Conservation (phyloP, 2,329 filamentous ascomycete species). For the Fusarium anguioides region DNA sequence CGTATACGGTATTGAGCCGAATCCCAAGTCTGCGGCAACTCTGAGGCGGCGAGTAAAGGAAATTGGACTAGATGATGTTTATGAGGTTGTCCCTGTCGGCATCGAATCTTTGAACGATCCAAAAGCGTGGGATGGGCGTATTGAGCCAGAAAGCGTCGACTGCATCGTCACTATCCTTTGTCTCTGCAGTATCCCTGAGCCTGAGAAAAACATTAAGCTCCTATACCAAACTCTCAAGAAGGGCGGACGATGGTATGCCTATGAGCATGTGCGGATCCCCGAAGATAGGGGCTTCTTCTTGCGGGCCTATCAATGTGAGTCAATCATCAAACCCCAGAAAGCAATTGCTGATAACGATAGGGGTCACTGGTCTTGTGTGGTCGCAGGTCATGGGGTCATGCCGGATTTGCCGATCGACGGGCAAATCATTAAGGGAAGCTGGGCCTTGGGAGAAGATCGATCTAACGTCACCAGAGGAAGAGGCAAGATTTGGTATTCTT, state of each 20-base stretch:
- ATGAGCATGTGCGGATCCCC: slow-evolving; percentile 65
- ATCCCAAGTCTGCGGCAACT: slow-evolving; percentile 61
- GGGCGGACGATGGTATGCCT: slow-evolving; percentile 71
- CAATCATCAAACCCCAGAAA: neutral
- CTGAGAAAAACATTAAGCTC: slow-evolving; percentile 63
- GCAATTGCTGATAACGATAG: slow-evolving; percentile 48
- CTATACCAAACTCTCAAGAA: slow-evolving; percentile 69
- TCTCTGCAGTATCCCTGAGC: slow-evolving; percentile 72
- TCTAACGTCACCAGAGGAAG: slow-evolving; percentile 53
- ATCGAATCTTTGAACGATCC: slow-evolving; percentile 65
- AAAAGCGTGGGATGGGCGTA: slow-evolving; percentile 56
- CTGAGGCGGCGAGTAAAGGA: slow-evolving; percentile 60
- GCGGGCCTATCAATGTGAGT: slow-evolving; percentile 63
- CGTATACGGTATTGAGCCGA: slow-evolving; percentile 74
- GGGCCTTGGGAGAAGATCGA: slow-evolving; percentile 64
- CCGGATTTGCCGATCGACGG: slow-evolving; percentile 61
- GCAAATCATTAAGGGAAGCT: slow-evolving; percentile 57
- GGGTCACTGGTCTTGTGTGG: slow-evolving; percentile 64
- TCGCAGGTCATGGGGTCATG: slow-evolving; percentile 64
- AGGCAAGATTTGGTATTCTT: slow-evolving; percentile 56
- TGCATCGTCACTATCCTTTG: slow-evolving; percentile 71
- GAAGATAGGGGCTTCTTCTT: slow-evolving; percentile 54
- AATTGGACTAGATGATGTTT: slow-evolving; percentile 66
- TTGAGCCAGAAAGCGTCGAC: slow-evolving; percentile 65
- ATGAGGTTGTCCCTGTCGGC: slow-evolving; percentile 71